A percentile compares a stretch with the other conserved stretches of the same genome.
phyloP scores from a whole-genome alignment of 73 alveolate genomes.

The Tetrahymena thermophila region DNA sequence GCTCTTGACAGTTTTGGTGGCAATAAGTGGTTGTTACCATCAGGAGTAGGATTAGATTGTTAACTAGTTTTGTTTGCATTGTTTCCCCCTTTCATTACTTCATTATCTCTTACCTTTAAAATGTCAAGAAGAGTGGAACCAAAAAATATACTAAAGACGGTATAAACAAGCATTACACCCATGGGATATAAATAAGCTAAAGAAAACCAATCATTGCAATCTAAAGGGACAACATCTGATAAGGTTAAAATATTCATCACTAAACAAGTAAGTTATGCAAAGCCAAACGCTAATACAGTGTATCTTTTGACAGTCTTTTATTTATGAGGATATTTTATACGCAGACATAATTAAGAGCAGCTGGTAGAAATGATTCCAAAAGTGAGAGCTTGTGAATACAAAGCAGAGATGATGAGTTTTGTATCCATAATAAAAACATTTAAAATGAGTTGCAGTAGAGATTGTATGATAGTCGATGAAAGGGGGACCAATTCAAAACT shows the following conservation, averaged over 20 bases:
- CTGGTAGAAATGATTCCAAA: background rate
- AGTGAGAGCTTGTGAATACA: background rate
- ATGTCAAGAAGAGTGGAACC: background rate
- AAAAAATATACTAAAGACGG: background rate
- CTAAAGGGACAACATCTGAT: background rate
- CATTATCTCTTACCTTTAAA: background rate
- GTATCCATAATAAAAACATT: background rate
- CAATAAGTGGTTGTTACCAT: background rate
- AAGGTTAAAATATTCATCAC: background rate
- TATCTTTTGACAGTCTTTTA: background rate
- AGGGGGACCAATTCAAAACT: background rate
- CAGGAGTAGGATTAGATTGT: background rate
- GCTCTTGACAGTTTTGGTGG: background rate
- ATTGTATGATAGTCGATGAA: background rate
- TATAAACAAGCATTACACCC: background rate
- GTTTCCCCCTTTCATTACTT: background rate
- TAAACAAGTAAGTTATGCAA: background rate
- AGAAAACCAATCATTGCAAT: background rate
- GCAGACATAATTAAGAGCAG: background rate
- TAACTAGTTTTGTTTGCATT: background rate
- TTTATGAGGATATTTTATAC: background rate
- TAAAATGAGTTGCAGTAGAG: background rate
- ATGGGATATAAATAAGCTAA: background rate
- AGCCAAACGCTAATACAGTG: background rate
- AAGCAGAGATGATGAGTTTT: background rate